Percentiles rank a stretch among this genome's conserved stretches.
phyloP scores from a whole-genome alignment of 2,329 filamentous ascomycete genomes.

The Ophiocordyceps camponoti-floridani region DNA sequence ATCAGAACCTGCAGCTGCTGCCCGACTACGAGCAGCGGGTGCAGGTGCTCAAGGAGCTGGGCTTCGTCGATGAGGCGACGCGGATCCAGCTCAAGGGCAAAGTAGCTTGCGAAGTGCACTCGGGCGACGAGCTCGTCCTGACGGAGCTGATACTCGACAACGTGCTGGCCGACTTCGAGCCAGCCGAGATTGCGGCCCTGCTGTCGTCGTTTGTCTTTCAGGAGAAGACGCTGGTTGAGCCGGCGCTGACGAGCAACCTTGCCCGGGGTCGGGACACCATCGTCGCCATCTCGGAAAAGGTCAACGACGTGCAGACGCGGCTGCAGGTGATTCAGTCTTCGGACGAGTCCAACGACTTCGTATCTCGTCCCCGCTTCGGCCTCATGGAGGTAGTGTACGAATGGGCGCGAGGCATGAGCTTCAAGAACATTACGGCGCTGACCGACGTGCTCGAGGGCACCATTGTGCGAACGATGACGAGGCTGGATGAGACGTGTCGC shows the following conservation, averaged over 20 bases:
- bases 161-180: slow-evolving; percentile 84
- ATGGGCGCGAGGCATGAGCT: slow-evolving; percentile 95
- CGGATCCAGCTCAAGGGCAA: slow-evolving; percentile 95
- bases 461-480: slow-evolving; percentile 85
- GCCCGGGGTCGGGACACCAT: slow-evolving; percentile 74
- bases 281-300: slow-evolving; percentile 76
- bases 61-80: slow-evolving; percentile 73
- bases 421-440: slow-evolving; percentile 90
- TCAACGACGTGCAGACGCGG: slow-evolving; percentile 74
- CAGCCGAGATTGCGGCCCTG: slow-evolving; percentile 88
- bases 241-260: slow-evolving; percentile 64
- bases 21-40: slow-evolving; percentile 96
- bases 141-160: slow-evolving; percentile 96
- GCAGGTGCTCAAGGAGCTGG: slow-evolving; percentile 75
- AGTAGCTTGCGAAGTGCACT: slow-evolving; percentile 95
- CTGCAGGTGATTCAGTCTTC: slow-evolving; percentile 83
- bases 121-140: slow-evolving; percentile 85
- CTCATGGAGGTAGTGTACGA: slow-evolving; percentile 97
- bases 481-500: slow-evolving; percentile 86
- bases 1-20: slow-evolving; percentile 87
- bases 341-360: slow-evolving; percentile 87
- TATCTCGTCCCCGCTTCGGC: slow-evolving; percentile 71
- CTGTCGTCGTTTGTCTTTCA: slow-evolving; percentile 94
- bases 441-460: slow-evolving; percentile 96
- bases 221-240: slow-evolving; percentile 75